Base-by-base conservation (phyloP, 139 green algal species). In the Edaphochlamys debaryana region DNA sequence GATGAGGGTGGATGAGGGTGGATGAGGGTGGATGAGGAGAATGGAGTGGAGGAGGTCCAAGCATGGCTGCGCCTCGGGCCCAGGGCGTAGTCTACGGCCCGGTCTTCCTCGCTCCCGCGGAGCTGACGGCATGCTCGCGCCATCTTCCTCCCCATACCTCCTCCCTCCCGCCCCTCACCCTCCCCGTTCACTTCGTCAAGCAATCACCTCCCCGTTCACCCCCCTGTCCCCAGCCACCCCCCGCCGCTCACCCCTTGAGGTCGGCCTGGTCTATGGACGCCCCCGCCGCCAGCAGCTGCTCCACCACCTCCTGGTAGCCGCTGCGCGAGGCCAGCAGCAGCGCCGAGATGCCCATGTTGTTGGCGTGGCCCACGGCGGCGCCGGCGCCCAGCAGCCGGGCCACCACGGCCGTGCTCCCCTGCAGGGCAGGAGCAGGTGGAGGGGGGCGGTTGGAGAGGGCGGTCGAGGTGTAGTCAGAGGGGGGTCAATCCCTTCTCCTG, bases 241-340 rank as follows among this genome's bases (percentile, higher is more conserved):
- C 50, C 50, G 6, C 58, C 7, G 2, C 75, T 48, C 60, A 81
- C 75, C 75, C 75, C 40, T 81, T 81, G 40, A 81, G 75, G 60
- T 81, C 75, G 19, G 75, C 75, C 75, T 81, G 75, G 62, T 81
- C 75, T 8, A 81, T 81, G 66, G 27, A 52, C 6, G 85, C 85
- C 11, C 85, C 85, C 77, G 54, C 69, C 64, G 68, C 32, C 67
- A 85, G 70, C 58, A 89, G 67, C 62, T 62, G 45, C 42, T 69
- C 67, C 64, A 86, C 74, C 32, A 89, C 76, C 63, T 85, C 79
- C 79, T 86, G 52, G 58, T 87, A 81, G 34, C 85, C 85, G 63
- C 68, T 67, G 40, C 82, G 79, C 9, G 42, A 56, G 30, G 85
- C 85, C 37, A 89, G 67, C 48, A 80, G 56, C 52, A 89, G 40